These are phyloP conservation scores for Exophiala calicioides DNA, from an alignment of 2,329 filamentous ascomycete genomes.

Conservation along the genomic window DNA sequence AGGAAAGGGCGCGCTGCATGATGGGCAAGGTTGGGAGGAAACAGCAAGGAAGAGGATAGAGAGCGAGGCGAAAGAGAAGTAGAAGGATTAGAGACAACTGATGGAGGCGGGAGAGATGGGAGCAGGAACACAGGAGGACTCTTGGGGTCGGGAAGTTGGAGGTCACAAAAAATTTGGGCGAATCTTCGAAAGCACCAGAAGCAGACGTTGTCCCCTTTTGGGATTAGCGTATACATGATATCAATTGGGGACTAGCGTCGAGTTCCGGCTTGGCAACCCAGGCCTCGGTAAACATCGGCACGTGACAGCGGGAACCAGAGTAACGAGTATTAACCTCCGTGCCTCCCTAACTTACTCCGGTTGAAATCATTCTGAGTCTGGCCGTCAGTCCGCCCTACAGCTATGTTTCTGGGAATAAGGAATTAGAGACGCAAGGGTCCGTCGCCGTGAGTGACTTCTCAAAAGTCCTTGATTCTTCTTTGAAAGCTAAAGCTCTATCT, in stretches of 20 bases:
- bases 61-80: conserved; percentile 32
- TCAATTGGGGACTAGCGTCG: conserved; percentile 5
- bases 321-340: too few relatives aligned
- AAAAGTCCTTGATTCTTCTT: too few relatives aligned
- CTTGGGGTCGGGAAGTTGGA: conserved; percentile 33
- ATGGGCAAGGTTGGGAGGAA: conserved; percentile 42
- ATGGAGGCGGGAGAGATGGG: conserved; percentile 34
- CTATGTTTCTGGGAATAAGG: too few relatives aligned
- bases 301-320: too few relatives aligned
- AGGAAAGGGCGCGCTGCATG: conserved; percentile 96
- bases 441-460: too few relatives aligned
- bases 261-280: background rate
- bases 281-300: too few relatives aligned
- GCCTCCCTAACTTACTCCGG: too few relatives aligned
- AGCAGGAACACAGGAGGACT: conserved; percentile 34
- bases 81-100: conserved; percentile 34
- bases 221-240: conserved; percentile 4
- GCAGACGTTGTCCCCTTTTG: background rate
- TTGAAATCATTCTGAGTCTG: too few relatives aligned
- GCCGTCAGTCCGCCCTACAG: too few relatives aligned
- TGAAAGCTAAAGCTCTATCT: too few relatives aligned
- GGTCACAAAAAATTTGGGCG: conserved; percentile 32
- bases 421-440: too few relatives aligned
- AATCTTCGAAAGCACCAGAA: conserved; percentile 21
- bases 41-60: conserved; percentile 25